Conservation (phyloP, 352 stramenopile species). For the Pythium sukuiense region DNA sequence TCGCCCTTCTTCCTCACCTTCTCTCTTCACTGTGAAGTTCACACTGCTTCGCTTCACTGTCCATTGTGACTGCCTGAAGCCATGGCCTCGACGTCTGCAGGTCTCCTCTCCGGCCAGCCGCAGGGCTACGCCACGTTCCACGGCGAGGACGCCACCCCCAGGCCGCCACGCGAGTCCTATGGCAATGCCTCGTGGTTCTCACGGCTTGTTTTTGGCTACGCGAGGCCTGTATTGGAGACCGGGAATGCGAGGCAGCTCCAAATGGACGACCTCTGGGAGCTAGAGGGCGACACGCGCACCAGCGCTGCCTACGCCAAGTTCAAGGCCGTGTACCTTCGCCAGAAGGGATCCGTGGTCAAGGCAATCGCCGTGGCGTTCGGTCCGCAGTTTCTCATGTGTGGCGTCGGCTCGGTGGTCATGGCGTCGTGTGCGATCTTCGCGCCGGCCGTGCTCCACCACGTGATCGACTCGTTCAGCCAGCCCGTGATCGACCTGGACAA, state of each 20-base stretch:
- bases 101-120: no score
- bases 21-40: no score
- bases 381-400: slow-evolving; percentile 16
- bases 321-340: not conserved
- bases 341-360: slow-evolving; percentile 2
- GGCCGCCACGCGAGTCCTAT: slow-evolving; percentile 2
- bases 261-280: slow-evolving; percentile 12
- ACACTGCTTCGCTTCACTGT: no score
- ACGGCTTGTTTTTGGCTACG: slow-evolving; percentile 13
- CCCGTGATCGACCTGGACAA: slow-evolving; percentile 8
- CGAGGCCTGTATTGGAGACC: slow-evolving; percentile 1
- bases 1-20: no score
- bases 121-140: no score
- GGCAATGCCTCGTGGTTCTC: slow-evolving; percentile 12
- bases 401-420: slow-evolving; percentile 10
- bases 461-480: slow-evolving; percentile 14
- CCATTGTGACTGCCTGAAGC: no score
- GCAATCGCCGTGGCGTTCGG: slow-evolving; percentile 11
- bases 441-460: slow-evolving; percentile 23
- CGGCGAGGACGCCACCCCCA: not conserved
- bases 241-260: slow-evolving; percentile 5
- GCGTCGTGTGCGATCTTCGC: slow-evolving; percentile 22
- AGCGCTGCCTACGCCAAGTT: not conserved
- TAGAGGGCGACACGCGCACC: slow-evolving; percentile 5
- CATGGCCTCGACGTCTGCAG: no score